Percentiles rank a stretch among this genome's conserved stretches.
Evolutionary conservation across 1,284 basidiomycete species (phyloP).

Genomic region (Sanghuangporus sanghuang): DNA sequence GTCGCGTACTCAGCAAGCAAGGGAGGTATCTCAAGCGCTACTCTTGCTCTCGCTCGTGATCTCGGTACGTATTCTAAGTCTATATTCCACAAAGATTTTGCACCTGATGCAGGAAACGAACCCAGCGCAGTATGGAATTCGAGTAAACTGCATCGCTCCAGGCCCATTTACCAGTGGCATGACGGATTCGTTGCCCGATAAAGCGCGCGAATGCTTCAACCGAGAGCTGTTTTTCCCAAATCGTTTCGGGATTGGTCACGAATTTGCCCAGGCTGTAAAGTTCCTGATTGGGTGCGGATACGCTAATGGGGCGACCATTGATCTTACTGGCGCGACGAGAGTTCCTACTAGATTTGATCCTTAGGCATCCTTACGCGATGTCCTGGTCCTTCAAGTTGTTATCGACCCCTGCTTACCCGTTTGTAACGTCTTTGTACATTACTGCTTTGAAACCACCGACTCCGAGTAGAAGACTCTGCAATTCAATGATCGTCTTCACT

Average conservation of each 20-base stretch:
- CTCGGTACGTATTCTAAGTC: constrained; percentile 24
- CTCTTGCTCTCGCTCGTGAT: constrained; percentile 50
- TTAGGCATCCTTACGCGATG: not conserved
- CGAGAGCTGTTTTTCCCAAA: constrained; percentile 38
- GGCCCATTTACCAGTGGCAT: constrained; percentile 45
- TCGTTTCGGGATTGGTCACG: constrained; percentile 40
- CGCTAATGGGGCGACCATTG: constrained; percentile 52
- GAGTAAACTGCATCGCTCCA: constrained; percentile 50
- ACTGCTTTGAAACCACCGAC: too few species aligned
- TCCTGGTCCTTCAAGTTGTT: too few species aligned
- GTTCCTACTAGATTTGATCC: constrained; percentile 29
- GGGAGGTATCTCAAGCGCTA: constrained; percentile 49
- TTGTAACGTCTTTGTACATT: too few species aligned
- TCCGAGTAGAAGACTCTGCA: too few species aligned
- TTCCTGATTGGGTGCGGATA: constrained; percentile 49
- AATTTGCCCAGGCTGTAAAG: constrained; percentile 48
- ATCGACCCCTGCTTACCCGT: too few species aligned
- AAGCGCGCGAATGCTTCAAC: constrained; percentile 25
- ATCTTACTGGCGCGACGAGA: constrained; percentile 41
- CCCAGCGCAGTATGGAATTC: constrained; percentile 39
- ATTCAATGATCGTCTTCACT: too few species aligned
- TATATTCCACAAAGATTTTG: not conserved
- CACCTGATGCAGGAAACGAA: not conserved
- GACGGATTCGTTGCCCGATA: constrained; percentile 34
- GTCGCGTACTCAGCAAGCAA: constrained; percentile 49